phyloP scores from a whole-genome alignment of 169 alveolate species.

The Plasmodium knowlesi region DNA sequence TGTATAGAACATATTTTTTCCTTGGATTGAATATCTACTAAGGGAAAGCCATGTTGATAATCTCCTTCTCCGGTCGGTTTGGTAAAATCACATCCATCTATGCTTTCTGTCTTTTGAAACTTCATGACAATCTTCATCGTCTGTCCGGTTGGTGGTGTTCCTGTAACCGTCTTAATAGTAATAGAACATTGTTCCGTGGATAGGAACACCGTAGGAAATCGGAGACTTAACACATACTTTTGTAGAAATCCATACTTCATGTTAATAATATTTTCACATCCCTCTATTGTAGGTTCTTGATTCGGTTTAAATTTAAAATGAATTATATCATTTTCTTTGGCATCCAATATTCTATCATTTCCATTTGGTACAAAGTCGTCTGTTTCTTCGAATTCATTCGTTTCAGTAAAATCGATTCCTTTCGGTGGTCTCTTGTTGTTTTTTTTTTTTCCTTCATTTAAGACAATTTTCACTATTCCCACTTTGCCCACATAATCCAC shows the following conservation, averaged over 20 bases:
- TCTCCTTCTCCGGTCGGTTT: conserved; percentile 34
- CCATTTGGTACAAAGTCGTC: not conserved
- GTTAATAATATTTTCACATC: conserved; percentile 8
- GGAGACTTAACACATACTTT: not conserved
- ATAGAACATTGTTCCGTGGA: not conserved
- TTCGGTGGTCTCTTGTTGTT: not conserved
- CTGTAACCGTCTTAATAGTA: not conserved
- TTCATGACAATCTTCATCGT: not conserved
- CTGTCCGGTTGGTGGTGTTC: no score
- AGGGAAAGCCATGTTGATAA: conserved; percentile 20
- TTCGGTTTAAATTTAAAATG: not conserved
- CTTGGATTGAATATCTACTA: not conserved
- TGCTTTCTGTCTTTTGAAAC: conserved; percentile 8
- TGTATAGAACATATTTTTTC: conserved; percentile 41
- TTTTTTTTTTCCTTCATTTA: not conserved
- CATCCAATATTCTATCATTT: not conserved
- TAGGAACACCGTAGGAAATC: conserved; percentile 25
- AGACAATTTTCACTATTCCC: conserved; percentile 57
- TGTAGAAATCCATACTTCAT: not conserved
- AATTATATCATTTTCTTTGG: conserved; percentile 21
- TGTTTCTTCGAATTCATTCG: not conserved
- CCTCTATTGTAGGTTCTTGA: not conserved
- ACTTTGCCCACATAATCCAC: conserved; percentile 22
- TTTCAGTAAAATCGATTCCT: not conserved
- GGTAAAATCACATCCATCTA: conserved; percentile 68